These are phyloP conservation scores for Quercus ilex DNA, from an alignment of 306 rosid species.

Conservation along the genomic window DNA sequence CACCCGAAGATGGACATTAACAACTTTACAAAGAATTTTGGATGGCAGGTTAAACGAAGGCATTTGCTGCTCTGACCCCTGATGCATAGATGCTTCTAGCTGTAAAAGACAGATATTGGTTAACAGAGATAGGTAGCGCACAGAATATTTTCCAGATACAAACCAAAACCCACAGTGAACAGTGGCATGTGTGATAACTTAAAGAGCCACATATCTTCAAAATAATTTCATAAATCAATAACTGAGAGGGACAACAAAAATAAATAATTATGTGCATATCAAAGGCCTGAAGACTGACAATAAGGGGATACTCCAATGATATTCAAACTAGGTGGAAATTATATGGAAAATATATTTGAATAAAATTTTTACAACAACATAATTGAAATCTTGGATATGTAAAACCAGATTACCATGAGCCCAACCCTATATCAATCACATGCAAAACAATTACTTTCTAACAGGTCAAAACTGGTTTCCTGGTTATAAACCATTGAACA, in stretches of 20 bases:
- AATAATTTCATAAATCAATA: neutral
- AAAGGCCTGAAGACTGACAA: neutral
- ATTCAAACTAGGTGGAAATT: neutral
- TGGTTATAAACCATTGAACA: too few relatives aligned
- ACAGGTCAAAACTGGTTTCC: too few relatives aligned
- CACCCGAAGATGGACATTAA: slow-evolving; percentile 85
- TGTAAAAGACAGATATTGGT: slow-evolving; percentile 23
- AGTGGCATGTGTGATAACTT: neutral
- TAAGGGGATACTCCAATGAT: neutral
- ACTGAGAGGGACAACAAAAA: neutral
- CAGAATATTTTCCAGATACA: neutral
- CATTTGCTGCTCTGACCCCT: slow-evolving; percentile 90
- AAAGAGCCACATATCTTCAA: neutral
- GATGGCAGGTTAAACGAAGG: slow-evolving; percentile 90
- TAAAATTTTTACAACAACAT: neutral
- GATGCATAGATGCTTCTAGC: slow-evolving; percentile 99
- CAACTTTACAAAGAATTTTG: slow-evolving; percentile 89
- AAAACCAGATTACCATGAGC: neutral
- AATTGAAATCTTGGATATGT: neutral
- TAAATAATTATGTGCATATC: neutral
- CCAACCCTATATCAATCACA: too few relatives aligned
- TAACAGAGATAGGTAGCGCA: neutral
- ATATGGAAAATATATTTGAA: neutral
- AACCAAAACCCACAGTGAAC: neutral
- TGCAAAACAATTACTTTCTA: too few relatives aligned